These are phyloP conservation scores for Candida nemodendra DNA, from an alignment of 805 yeast genomes.

Conservation along the genomic window DNA sequence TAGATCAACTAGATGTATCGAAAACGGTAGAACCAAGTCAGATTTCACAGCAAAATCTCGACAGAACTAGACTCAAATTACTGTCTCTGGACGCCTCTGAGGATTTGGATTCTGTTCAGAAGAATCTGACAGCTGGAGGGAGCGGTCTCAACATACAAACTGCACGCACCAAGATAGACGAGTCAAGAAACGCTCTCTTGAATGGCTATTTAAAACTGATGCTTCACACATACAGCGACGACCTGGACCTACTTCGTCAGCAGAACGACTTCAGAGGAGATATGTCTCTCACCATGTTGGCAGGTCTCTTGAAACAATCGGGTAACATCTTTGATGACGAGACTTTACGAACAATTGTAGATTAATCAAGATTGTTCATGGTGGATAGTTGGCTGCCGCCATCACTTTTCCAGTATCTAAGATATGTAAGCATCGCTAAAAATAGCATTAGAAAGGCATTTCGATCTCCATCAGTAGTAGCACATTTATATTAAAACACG, in stretches of 20 bases:
- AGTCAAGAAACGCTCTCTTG: conserved; percentile 40
- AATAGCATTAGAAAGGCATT: too few species aligned
- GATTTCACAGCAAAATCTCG: conserved; percentile 17
- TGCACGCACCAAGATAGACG: conserved; percentile 29
- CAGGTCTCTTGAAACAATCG: conserved; percentile 57
- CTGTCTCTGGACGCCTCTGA: conserved; percentile 5
- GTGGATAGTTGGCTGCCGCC: too few species aligned
- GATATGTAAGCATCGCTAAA: too few species aligned
- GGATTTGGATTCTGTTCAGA: conserved; percentile 8
- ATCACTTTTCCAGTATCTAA: too few species aligned
- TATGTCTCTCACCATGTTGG: conserved; percentile 55
- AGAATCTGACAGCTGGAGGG: conserved; percentile 1
- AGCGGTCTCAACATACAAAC: conserved; percentile 3
- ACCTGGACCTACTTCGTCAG: conserved; percentile 55
- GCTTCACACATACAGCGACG: conserved; percentile 60
- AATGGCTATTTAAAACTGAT: conserved; percentile 52
- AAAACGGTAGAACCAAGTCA: conserved; percentile 8
- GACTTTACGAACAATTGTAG: conserved; percentile 32
- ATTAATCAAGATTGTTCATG: conserved; percentile 1
- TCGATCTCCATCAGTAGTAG: too few species aligned
- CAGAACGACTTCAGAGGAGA: conserved; percentile 59
- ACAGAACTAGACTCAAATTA: conserved; percentile 12
- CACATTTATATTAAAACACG: too few species aligned
- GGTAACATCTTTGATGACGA: conserved; percentile 59
- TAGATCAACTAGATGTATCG: conserved; percentile 20